Conservation (phyloP, 805 yeast genomes). For the Metschnikowia gelsemii region DNA sequence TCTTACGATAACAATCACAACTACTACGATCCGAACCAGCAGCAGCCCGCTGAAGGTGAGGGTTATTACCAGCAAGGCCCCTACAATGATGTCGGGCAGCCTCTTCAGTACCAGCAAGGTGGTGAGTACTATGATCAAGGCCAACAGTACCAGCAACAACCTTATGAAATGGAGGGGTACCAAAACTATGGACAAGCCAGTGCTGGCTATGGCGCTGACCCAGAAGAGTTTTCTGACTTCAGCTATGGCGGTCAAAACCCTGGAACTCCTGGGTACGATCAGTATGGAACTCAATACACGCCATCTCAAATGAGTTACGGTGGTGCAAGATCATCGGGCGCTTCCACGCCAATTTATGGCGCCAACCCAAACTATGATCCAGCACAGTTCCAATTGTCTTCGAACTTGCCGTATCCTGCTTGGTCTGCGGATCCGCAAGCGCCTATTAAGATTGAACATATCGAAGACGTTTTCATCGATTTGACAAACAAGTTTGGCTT, state of each 20-base stretch:
- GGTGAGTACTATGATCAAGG: slow-evolving; percentile 51
- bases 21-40: slow-evolving; percentile 36
- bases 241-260: slow-evolving; percentile 51
- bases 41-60: slow-evolving; percentile 27
- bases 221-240: slow-evolving; percentile 67
- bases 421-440: slow-evolving; percentile 97
- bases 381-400: slow-evolving; percentile 62
- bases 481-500: slow-evolving; percentile 81
- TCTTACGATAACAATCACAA: slow-evolving; percentile 56
- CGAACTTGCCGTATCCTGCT: slow-evolving; percentile 96
- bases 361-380: slow-evolving; percentile 57
- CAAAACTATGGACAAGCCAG: slow-evolving; percentile 34
- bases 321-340: slow-evolving; percentile 81
- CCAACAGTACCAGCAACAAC: slow-evolving; percentile 50
- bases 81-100: slow-evolving; percentile 34
- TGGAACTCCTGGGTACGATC: slow-evolving; percentile 69
- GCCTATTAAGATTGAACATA: slow-evolving; percentile 78
- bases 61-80: slow-evolving; percentile 42
- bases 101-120: slow-evolving; percentile 33
- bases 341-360: slow-evolving; percentile 91
- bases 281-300: slow-evolving; percentile 68
- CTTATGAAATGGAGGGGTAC: slow-evolving; percentile 48
- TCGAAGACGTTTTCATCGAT: slow-evolving; percentile 83
- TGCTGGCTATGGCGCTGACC: slow-evolving; percentile 44
- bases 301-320: slow-evolving; percentile 88